phyloP scores from a whole-genome alignment of 805 yeast genomes.

The Pichia nakasei region DNA sequence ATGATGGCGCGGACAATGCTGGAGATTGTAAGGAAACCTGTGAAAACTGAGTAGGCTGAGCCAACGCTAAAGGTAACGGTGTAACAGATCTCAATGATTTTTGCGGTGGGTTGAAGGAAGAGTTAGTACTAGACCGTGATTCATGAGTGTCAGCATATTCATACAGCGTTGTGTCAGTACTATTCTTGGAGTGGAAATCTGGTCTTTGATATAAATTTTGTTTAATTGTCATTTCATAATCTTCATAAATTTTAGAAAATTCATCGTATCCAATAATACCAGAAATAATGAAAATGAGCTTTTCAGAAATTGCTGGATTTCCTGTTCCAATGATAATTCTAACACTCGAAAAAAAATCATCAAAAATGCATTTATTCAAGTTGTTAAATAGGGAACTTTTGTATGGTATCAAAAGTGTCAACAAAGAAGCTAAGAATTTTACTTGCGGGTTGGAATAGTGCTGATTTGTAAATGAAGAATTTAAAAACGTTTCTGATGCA shows the following conservation, averaged over 20 bases:
- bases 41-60: too few relatives aligned
- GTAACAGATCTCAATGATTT: too few relatives aligned
- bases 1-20: background rate
- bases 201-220: background rate
- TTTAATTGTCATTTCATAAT: background rate
- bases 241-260: constrained; percentile 12
- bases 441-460: background rate
- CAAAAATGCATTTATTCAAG: background rate
- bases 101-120: background rate
- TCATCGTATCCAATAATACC: constrained; percentile 37
- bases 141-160: too few relatives aligned
- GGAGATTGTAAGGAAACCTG: background rate
- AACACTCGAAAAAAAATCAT: background rate
- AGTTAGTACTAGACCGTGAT: too few relatives aligned
- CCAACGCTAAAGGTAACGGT: too few relatives aligned
- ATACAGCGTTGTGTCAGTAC: too few relatives aligned
- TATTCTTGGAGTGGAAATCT: too few relatives aligned
- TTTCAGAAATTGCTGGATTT: constrained; percentile 48
- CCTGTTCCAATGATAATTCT: constrained; percentile 47
- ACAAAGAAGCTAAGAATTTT: constrained; percentile 36
- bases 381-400: constrained; percentile 25
- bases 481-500: background rate
- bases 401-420: constrained; percentile 37
- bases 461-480: background rate
- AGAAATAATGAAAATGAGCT: constrained; percentile 42